These are phyloP conservation scores for Selaginella moellendorffii DNA, from an alignment of 75 land plant genomes.

Conservation along the genomic window DNA sequence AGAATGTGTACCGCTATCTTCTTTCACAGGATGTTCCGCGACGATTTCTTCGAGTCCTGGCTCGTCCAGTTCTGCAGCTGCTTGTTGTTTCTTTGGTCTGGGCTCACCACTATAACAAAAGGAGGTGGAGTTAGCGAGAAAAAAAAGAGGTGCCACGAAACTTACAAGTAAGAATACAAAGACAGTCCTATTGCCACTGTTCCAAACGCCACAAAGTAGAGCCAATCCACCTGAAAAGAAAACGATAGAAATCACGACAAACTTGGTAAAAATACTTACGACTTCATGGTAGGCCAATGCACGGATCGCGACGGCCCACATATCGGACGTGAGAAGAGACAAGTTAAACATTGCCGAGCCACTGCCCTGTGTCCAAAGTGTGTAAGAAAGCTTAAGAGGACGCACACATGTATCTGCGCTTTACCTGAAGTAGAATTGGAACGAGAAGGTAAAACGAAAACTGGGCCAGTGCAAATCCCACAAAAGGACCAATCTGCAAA, in stretches of 20 bases:
- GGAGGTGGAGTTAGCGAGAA: neutral
- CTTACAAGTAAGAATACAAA: constrained; percentile 37
- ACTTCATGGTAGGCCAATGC: constrained; percentile 24
- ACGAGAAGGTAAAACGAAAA: neutral
- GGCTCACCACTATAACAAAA: neutral
- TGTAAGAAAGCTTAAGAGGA: no score
- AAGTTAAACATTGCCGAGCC: constrained; percentile 7
- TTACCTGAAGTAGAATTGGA: neutral
- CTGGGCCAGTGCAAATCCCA: neutral
- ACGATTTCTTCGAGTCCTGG: no score
- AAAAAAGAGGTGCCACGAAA: neutral
- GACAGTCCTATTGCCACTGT: constrained; percentile 57
- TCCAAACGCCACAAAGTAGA: constrained; percentile 76
- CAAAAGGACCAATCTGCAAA: neutral
- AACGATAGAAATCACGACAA: neutral
- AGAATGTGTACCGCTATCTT: no score
- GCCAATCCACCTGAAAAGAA: constrained; percentile 64
- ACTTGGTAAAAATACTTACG: no score
- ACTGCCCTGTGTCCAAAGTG: constrained; percentile 8
- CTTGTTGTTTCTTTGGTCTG: neutral
- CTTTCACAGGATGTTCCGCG: no score
- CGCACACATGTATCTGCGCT: neutral
- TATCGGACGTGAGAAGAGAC: constrained; percentile 1
- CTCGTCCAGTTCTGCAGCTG: neutral
- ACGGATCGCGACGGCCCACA: constrained; percentile 5